phyloP scores from a whole-genome alignment of 1,139 yeast genomes.

The Pichiaceae sp. region DNA sequence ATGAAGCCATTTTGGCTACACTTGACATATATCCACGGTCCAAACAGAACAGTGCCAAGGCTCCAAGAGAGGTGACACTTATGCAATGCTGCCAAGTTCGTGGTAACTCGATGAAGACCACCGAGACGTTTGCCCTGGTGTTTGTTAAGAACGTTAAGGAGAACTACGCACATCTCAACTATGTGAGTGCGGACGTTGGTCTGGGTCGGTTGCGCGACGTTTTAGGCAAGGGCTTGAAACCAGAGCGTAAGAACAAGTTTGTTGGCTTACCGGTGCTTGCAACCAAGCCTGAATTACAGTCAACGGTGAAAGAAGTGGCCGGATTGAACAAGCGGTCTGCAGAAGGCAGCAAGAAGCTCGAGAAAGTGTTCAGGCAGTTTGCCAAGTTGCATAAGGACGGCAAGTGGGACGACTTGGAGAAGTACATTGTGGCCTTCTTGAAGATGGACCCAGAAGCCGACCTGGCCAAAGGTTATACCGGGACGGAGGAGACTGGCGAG shows the following conservation, averaged over 20 bases:
- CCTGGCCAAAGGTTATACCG: conserved; percentile 39
- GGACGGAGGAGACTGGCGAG: conserved; percentile 36
- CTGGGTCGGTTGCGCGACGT: conserved; percentile 65
- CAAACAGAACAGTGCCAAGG: conserved; percentile 14
- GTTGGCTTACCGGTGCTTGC: conserved; percentile 27
- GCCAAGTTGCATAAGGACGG: conserved; percentile 15
- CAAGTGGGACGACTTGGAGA: conserved; percentile 15
- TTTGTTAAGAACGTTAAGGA: conserved; percentile 35
- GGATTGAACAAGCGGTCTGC: conserved; percentile 15
- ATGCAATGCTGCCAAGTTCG: conserved; percentile 32
- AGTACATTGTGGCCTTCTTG: conserved; percentile 15
- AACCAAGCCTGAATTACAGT: conserved; percentile 10
- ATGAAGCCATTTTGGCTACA: conserved; percentile 34
- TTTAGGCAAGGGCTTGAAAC: conserved; percentile 51
- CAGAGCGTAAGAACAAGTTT: conserved; percentile 10
- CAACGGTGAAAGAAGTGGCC: conserved; percentile 19
- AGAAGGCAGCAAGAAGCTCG: conserved; percentile 13
- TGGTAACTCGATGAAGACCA: conserved; percentile 34
- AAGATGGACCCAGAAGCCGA: conserved; percentile 13
- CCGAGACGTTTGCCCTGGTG: conserved; percentile 35
- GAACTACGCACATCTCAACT: conserved; percentile 35
- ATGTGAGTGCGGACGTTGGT: conserved; percentile 55
- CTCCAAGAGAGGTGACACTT: conserved; percentile 22
- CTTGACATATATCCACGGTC: conserved; percentile 25
- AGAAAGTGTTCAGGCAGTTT: conserved; percentile 10